A percentile compares a stretch with the other conserved stretches of the same genome.
Evolutionary conservation across 495 filamentous ascomycete species (phyloP).

Genomic region (Daldinia decipiens): DNA sequence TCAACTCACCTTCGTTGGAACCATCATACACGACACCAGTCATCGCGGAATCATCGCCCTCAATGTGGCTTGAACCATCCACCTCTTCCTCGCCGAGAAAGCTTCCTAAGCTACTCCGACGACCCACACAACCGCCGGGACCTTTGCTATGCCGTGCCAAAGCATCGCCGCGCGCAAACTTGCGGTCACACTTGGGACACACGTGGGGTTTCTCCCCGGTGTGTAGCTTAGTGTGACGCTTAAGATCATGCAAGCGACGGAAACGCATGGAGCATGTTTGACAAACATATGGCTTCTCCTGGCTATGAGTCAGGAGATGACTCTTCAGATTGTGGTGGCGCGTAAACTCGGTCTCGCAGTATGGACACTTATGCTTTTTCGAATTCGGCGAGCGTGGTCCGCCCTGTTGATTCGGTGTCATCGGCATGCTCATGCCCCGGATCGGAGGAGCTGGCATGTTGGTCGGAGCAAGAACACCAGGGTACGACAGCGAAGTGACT

Average conservation of each 20-base stretch:
- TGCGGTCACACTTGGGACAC: conserved; percentile 90
- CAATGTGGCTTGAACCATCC: conserved; percentile 60
- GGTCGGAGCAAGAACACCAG: conserved; percentile 52
- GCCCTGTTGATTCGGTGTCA: conserved; percentile 65
- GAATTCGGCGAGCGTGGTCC: conserved; percentile 68
- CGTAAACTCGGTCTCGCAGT: conserved; percentile 96
- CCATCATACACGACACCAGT: conserved; percentile 80
- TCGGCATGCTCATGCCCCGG: conserved; percentile 80
- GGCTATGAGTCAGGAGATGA: conserved; percentile 96
- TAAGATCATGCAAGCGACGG: conserved; percentile 91
- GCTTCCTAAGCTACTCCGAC: conserved; percentile 85
- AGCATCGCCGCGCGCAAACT: conserved; percentile 95
- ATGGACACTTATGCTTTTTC: conserved; percentile 95
- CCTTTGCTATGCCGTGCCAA: conserved; percentile 95
- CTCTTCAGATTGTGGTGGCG: conserved; percentile 99
- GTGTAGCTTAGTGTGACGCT: conserved; percentile 94
- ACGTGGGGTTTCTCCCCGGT: conserved; percentile 96
- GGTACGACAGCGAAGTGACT: conserved; percentile 57
- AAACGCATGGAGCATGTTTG: conserved; percentile 90
- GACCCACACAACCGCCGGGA: conserved; percentile 92
- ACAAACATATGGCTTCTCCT: conserved; percentile 97
- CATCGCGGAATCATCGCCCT: conserved; percentile 79
- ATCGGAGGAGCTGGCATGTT: conserved; percentile 57
- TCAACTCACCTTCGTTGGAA: conserved; percentile 61
- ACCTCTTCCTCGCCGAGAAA: conserved; percentile 84